These are phyloP conservation scores for Picochlorum sp. DNA, from an alignment of 139 green algal genomes.

Conservation along the genomic window DNA sequence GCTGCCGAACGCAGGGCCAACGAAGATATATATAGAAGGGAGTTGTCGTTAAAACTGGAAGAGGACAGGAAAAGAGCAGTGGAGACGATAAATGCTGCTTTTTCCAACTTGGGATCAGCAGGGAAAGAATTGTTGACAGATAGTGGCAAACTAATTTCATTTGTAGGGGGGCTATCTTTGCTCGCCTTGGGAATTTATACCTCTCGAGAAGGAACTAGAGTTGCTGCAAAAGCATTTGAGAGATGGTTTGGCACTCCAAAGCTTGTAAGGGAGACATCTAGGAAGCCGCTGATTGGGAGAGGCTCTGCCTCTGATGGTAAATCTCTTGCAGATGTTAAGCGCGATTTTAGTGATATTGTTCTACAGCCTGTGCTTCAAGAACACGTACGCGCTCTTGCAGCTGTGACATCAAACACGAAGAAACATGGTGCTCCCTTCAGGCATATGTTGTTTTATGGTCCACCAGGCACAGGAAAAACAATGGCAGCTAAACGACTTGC, in stretches of 20 bases:
- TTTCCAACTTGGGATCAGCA: constrained; percentile 60
- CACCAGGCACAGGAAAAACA: constrained; percentile 88
- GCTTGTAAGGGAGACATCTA: constrained; percentile 60
- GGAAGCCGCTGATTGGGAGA: constrained; percentile 24
- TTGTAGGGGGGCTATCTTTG: constrained; percentile 55
- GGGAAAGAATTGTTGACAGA: constrained; percentile 67
- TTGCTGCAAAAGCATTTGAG: constrained; percentile 60
- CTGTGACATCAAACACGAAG: constrained; percentile 83
- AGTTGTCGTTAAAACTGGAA: constrained; percentile 43
- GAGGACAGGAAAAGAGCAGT: constrained; percentile 64
- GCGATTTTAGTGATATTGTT: constrained; percentile 84
- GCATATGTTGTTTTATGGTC: constrained; percentile 89
- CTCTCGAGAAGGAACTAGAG: constrained; percentile 62
- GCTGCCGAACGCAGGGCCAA: constrained; percentile 81
- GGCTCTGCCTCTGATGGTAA: constrained; percentile 18
- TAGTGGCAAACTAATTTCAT: constrained; percentile 53
- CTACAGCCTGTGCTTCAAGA: constrained; percentile 66
- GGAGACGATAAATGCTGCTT: constrained; percentile 80
- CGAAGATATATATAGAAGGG: constrained; percentile 86
- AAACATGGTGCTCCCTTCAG: constrained; percentile 86
- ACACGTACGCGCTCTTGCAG: constrained; percentile 76
- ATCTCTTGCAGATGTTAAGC: constrained; percentile 36
- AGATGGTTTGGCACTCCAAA: constrained; percentile 75
- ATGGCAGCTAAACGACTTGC: constrained; percentile 94
- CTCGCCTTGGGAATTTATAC: constrained; percentile 79